Percentiles rank a stretch among this genome's conserved stretches.
Conservation (phyloP, 306 rosid genomes). For the Fragaria iinumae region DNA sequence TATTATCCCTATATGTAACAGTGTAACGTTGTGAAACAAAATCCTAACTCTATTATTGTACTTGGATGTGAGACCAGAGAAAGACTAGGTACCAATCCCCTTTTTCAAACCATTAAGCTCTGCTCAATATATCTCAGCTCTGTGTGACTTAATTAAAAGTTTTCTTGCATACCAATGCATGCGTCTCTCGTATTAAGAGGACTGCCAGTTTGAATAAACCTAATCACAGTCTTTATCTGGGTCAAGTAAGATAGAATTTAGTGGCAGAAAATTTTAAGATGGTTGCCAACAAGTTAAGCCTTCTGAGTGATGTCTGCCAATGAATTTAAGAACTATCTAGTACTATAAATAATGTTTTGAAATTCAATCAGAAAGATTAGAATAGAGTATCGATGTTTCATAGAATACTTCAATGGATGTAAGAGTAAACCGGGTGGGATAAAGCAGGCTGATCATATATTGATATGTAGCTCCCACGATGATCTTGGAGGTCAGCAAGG, state of each 20-base stretch:
- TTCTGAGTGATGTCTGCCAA: neutral
- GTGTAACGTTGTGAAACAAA: neutral
- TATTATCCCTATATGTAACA: neutral
- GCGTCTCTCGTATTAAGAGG: neutral
- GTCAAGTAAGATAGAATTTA: neutral
- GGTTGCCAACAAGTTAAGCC: slow-evolving; percentile 17
- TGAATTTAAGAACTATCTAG: neutral
- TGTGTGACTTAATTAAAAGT: neutral
- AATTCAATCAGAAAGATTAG: neutral
- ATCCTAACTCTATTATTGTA: neutral
- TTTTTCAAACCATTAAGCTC: neutral
- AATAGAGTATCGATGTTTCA: slow-evolving; percentile 2
- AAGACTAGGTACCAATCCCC: neutral
- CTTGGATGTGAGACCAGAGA: neutral
- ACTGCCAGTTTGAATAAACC: neutral
- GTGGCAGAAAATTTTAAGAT: neutral
- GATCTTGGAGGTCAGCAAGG: slow-evolving; percentile 57
- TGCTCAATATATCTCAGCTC: neutral
- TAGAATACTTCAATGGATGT: slow-evolving; percentile 24
- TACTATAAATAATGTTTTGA: neutral
- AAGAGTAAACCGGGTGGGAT: slow-evolving; percentile 72
- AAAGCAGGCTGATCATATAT: slow-evolving; percentile 85
- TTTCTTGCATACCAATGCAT: neutral
- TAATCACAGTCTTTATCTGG: neutral
- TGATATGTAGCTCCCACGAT: slow-evolving; percentile 70